Evolutionary conservation across 768 basidiomycete species (phyloP).

Genomic region (Leccinum longicurvipes): DNA sequence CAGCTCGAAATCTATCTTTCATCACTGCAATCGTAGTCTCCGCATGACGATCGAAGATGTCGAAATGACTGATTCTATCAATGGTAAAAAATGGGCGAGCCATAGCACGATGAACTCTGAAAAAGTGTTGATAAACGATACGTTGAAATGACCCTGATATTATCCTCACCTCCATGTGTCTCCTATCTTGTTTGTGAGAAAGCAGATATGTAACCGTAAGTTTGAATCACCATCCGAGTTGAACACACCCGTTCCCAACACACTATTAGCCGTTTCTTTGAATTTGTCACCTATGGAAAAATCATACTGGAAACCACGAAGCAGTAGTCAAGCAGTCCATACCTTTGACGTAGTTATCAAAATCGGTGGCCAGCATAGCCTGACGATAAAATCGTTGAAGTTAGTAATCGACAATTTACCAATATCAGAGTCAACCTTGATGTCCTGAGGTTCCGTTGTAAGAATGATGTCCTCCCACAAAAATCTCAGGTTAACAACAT

Average conservation of each 20-base stretch:
- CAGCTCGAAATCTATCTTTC: slow-evolving; percentile 41
- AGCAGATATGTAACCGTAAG: background rate
- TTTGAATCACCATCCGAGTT: slow-evolving; percentile 44
- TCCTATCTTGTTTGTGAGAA: slow-evolving; percentile 34
- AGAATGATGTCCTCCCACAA: slow-evolving; percentile 49
- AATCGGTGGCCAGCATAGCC: slow-evolving; percentile 42
- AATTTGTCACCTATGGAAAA: slow-evolving; percentile 32
- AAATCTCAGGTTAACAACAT: slow-evolving; percentile 40
- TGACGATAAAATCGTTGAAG: slow-evolving; percentile 13
- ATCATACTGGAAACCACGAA: background rate
- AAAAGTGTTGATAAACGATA: background rate
- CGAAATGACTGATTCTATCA: slow-evolving; percentile 60
- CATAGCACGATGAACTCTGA: slow-evolving; percentile 61
- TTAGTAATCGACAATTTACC: background rate
- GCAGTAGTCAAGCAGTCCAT: background rate
- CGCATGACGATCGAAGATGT: slow-evolving; percentile 56
- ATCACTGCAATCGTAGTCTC: slow-evolving; percentile 45
- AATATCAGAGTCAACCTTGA: slow-evolving; percentile 29
- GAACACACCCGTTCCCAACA: slow-evolving; percentile 54
- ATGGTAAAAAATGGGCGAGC: slow-evolving; percentile 68
- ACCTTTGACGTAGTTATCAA: slow-evolving; percentile 45
- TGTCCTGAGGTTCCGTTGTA: slow-evolving; percentile 49
- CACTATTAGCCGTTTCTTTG: slow-evolving; percentile 24
- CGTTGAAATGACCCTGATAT: background rate
- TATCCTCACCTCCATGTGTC: slow-evolving; percentile 63